A percentile compares a stretch with the other conserved stretches of the same genome.
Evolutionary conservation across 495 filamentous ascomycete genomes (phyloP).

Genomic region (Aspergillus nidulans): DNA sequence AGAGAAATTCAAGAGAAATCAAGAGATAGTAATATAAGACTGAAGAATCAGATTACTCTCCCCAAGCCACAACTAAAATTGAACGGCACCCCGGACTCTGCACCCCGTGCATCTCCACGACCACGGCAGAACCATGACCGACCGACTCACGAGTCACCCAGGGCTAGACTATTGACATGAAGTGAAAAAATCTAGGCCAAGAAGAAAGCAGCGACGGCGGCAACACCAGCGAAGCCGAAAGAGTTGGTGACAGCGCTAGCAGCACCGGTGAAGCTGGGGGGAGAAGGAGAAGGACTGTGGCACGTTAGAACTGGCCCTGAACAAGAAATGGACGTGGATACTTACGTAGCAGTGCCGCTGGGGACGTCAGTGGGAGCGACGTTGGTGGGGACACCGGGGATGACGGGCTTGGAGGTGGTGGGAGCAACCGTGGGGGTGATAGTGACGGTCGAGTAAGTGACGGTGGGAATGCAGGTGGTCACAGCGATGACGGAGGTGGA

Average conservation of each 20-base stretch:
- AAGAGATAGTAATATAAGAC: slow-evolving; percentile 30
- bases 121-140: slow-evolving; percentile 11
- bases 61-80: slow-evolving; percentile 20
- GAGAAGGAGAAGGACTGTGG: slow-evolving; percentile 27
- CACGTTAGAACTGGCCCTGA: slow-evolving; percentile 10
- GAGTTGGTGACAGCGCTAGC: slow-evolving; percentile 45
- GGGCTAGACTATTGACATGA: slow-evolving; percentile 26
- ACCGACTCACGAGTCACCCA: slow-evolving; percentile 16
- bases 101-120: slow-evolving; percentile 10
- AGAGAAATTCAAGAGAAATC: slow-evolving; percentile 25
- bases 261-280: slow-evolving; percentile 44
- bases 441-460: slow-evolving; percentile 37
- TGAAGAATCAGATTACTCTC: slow-evolving; percentile 32
- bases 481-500: slow-evolving; percentile 28
- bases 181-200: slow-evolving; percentile 43
- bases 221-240: slow-evolving; percentile 45
- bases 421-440: slow-evolving; percentile 14
- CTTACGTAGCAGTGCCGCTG: slow-evolving; percentile 25
- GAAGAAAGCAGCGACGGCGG: slow-evolving; percentile 50
- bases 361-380: slow-evolving; percentile 21
- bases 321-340: neutral
- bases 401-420: slow-evolving; percentile 26
- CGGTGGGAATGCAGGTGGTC: slow-evolving; percentile 44
- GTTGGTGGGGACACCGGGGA: slow-evolving; percentile 23
- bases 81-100: slow-evolving; percentile 2